Evolutionary conservation across 495 filamentous ascomycete genomes (phyloP).

Genomic region (Hypoxylon rickii): DNA sequence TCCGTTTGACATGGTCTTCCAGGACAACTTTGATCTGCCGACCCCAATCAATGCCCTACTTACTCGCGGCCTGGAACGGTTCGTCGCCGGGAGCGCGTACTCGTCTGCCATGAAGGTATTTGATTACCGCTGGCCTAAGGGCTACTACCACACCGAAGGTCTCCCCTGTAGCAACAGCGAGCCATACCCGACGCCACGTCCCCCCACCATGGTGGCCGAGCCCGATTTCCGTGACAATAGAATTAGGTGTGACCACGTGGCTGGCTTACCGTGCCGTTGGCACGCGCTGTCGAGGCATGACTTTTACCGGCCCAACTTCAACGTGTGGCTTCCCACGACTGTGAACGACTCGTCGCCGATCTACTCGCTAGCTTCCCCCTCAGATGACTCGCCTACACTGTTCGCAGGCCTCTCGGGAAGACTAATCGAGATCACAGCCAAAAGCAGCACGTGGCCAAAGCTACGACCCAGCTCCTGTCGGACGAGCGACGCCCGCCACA

Average conservation of each 20-base stretch:
- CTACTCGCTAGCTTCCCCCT: conserved; percentile 48
- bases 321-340: conserved; percentile 40
- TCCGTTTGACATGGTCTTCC: conserved; percentile 43
- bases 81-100: conserved; percentile 46
- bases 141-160: conserved; percentile 49
- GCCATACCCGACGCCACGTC: conserved; percentile 43
- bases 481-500: background rate
- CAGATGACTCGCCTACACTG: conserved; percentile 47
- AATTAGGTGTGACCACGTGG: conserved; percentile 35
- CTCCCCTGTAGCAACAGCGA: conserved; percentile 40
- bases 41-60: conserved; percentile 46
- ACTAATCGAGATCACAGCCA: conserved; percentile 42
- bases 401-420: conserved; percentile 48
- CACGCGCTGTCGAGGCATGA: conserved; percentile 45
- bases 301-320: conserved; percentile 51
- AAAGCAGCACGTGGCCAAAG: conserved; percentile 10
- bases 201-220: conserved; percentile 25
- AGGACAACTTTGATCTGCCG: conserved; percentile 50
- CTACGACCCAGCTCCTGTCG: background rate
- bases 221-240: conserved; percentile 15
- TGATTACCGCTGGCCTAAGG: conserved; percentile 52
- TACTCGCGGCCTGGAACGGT: conserved; percentile 48
- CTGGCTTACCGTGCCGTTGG: conserved; percentile 43
- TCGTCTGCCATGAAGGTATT: conserved; percentile 48
- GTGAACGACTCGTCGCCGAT: conserved; percentile 30